Base-by-base conservation (phyloP, 2,329 filamentous ascomycete genomes). In the Aschersonia sp. region DNA sequence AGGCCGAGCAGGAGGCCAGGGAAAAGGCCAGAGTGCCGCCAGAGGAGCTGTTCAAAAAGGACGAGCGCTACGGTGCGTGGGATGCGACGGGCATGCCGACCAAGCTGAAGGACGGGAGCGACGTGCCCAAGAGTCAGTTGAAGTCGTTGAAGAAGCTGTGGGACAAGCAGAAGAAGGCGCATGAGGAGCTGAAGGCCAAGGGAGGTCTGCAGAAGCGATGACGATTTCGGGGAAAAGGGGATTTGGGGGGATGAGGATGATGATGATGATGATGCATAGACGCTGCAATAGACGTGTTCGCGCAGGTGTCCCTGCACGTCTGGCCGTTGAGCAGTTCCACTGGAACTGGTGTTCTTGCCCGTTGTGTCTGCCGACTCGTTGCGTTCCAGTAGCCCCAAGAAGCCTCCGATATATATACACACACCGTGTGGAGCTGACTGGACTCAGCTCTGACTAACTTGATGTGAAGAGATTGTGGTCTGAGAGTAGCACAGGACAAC, bases 81-180 rank as follows among this genome's bases (percentile, higher is more conserved):
- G 87, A 95, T 59, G 81, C 75, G 5, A 82, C 90, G 49, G 89
- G 89, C 0, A 52, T 95, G 52, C 89, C 90, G 2, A 84, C 76
- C 0, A 85, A 81, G 65, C 78, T 88, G 61, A 80, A 78, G 52
- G 80, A 85, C 33, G 88, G 87, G 0, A 81, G 79, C 51, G 87
- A 94, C 55, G 72, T 96, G 39, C 76, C 85, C 5, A 95, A 95
- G 71, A 84, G 76, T 50, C 77, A 80, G 59, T 59, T 68, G 46
- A 96, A 96, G 74, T 89, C 87, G 69, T 64, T 95, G 56, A 81
- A 73, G 67, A 96, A 96, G 71, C 82, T 87, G 48, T 94, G 86
- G 86, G 85, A 94, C 56, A 81, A 74, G 61, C 90, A 96, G 69
- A 92, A 88, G 73, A 94, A 90, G 73, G 63, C 77, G 50, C 82